These are phyloP conservation scores for Colletotrichum tamarilloi DNA, from an alignment of 2,329 filamentous ascomycete species.

Conservation along the genomic window DNA sequence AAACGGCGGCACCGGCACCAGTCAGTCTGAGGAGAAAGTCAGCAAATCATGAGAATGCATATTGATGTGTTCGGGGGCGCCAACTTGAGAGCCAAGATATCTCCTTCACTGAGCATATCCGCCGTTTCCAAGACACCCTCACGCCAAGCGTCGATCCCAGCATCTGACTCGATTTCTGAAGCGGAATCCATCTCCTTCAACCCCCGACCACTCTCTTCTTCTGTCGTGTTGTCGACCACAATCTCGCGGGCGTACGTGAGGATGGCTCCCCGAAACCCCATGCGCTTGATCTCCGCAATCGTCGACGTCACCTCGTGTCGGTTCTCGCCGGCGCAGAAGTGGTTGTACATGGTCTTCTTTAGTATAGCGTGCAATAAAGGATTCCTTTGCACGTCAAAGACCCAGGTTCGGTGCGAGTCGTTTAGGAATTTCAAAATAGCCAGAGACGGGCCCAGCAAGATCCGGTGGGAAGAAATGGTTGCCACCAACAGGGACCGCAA, in stretches of 20 bases:
- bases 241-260: conserved; percentile 87
- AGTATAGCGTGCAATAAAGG: conserved; percentile 75
- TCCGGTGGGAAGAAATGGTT: conserved; percentile 15
- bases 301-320: conserved; percentile 74
- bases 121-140: conserved; percentile 81
- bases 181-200: conserved; percentile 56
- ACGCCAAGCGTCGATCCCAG: conserved; percentile 78
- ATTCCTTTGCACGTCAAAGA: conserved; percentile 79
- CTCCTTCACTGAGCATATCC: conserved; percentile 71
- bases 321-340: conserved; percentile 90
- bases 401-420: neutral
- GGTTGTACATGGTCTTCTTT: conserved; percentile 86
- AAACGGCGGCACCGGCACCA: conserved; percentile 80
- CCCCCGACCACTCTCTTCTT: conserved; percentile 53
- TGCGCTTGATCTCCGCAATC: conserved; percentile 72
- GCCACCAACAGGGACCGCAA: conserved; percentile 18
- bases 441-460: conserved; percentile 4
- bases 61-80: conserved; percentile 23
- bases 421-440: conserved; percentile 13
- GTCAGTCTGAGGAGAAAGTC: conserved; percentile 68
- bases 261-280: conserved; percentile 87
- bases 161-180: conserved; percentile 54
- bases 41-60: neutral
- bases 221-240: conserved; percentile 71
- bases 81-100: conserved; percentile 74